Evolutionary conservation across 805 yeast genomes (phyloP), one percentile per base, ranked within the genome.

Genomic region (Saccharomyces cerevisiae): DNA sequence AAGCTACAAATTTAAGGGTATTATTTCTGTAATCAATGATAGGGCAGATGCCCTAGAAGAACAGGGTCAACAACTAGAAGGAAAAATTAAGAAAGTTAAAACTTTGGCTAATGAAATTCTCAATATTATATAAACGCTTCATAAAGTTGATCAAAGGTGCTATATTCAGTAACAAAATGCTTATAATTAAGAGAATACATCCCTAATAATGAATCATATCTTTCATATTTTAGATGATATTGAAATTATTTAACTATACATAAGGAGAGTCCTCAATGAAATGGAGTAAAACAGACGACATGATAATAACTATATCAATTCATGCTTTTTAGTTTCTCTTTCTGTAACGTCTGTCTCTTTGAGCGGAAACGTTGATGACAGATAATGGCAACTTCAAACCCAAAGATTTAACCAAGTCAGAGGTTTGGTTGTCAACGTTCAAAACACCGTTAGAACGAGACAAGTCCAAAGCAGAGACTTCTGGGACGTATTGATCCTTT

Each of bases 401-500:
- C 74, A 92, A 83, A 69, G 92, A 74, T 82, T 90, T 89, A 73
- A 92, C 90, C 79, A 92, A 83, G 74, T 87, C 94, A 74, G 89
- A 89, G 73, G 98, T 92, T 81, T 90, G 97, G 75, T 87, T 81
- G 79, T 92, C 99, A 75, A 92, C 96, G 81, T 89, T 91, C 78
- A 94, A 88, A 75, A 87, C 94, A 76, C 90, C 90, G 80, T 90
- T 89, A 76, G 94, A 85, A 86, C 88, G 89, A 69, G 95, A 84
- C 75, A 94, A 87, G 82, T 94, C 98, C 77, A 94, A 89, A 79
- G 99, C 99, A 75, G 99, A 95, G 75, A 91, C 96, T 78, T 91
- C 98, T 81, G 99, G 99, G 73, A 95, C 99, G 81, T 91, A 94
- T 83, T 94, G 99, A 81, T 94, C 98, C 83, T 95, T 94, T 83